phyloP scores from a whole-genome alignment of 495 filamentous ascomycete genomes.

The Pseudotulostoma volvatum region DNA sequence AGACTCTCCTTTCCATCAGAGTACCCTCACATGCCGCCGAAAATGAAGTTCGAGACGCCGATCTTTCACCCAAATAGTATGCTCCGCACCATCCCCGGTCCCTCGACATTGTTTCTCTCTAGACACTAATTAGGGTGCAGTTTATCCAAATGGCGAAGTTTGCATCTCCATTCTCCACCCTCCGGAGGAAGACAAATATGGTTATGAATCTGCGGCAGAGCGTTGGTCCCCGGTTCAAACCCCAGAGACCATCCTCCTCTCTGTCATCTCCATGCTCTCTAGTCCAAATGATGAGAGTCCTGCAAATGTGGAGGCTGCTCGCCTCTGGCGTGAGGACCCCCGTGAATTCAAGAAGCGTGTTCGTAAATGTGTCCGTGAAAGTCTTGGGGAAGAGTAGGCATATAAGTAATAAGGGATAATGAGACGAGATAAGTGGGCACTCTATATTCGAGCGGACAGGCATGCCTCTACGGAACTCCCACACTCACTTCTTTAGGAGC shows the following conservation, averaged over 20 bases:
- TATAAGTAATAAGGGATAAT: too few species aligned
- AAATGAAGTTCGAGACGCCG: conserved; percentile 74
- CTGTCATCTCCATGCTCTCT: conserved; percentile 83
- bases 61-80: conserved; percentile 88
- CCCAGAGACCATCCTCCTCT: conserved; percentile 85
- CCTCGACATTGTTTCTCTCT: neutral
- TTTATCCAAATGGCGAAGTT: conserved; percentile 78
- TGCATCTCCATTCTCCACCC: conserved; percentile 97
- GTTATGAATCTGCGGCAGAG: conserved; percentile 84
- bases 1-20: conserved; percentile 60
- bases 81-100: conserved; percentile 6
- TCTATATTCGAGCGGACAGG: neutral
- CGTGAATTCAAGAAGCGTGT: conserved; percentile 66
- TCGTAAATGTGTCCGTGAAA: conserved; percentile 65
- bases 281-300: conserved; percentile 92
- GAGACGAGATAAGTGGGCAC: too few species aligned
- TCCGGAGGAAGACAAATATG: conserved; percentile 89
- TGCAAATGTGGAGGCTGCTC: conserved; percentile 84
- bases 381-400: conserved; percentile 53
- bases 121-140: conserved; percentile 14
- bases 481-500: neutral
- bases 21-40: conserved; percentile 82
- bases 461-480: neutral
- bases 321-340: conserved; percentile 69
- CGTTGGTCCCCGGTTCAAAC: conserved; percentile 96